A percentile compares a stretch with the other conserved stretches of the same genome.
phyloP scores from a whole-genome alignment of 1,284 basidiomycete species.

The Fomes fomentarius region DNA sequence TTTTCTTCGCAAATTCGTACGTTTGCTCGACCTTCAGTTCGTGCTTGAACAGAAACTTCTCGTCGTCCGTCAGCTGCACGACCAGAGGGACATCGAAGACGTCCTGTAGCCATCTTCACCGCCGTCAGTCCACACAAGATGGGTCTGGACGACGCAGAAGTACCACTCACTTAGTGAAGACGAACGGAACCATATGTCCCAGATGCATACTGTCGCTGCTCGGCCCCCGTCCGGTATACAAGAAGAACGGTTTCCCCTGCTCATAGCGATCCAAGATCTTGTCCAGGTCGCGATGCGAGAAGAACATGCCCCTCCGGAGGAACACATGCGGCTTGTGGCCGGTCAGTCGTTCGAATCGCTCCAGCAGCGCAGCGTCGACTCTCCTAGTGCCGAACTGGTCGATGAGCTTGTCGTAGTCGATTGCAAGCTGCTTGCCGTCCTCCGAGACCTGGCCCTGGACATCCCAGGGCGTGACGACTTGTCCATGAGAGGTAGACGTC shows the following conservation, averaged over 20 bases:
- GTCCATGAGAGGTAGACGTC: slow-evolving; percentile 52
- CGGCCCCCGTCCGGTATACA: slow-evolving; percentile 98
- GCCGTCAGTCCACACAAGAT: too few relatives aligned
- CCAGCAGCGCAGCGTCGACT: slow-evolving; percentile 79
- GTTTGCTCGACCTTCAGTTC: slow-evolving; percentile 92
- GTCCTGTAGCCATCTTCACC: slow-evolving; percentile 89
- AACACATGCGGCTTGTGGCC: slow-evolving; percentile 92
- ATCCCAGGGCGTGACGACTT: slow-evolving; percentile 97
- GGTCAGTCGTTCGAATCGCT: slow-evolving; percentile 91
- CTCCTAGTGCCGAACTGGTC: slow-evolving; percentile 92
- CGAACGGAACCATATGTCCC: slow-evolving; percentile 97
- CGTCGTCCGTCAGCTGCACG: slow-evolving; percentile 97
- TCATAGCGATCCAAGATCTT: slow-evolving; percentile 95
- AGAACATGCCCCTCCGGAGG: slow-evolving; percentile 93
- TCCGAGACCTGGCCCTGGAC: slow-evolving; percentile 90
- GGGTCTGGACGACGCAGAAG: not conserved
- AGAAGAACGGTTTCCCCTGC: slow-evolving; percentile 95
- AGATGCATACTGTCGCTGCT: slow-evolving; percentile 98
- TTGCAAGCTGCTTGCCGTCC: slow-evolving; percentile 89
- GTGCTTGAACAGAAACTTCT: slow-evolving; percentile 99
- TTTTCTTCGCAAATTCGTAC: slow-evolving; percentile 81
- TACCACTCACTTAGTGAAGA: slow-evolving; percentile 91
- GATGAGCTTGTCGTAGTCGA: slow-evolving; percentile 97
- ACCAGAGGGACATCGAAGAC: slow-evolving; percentile 96
- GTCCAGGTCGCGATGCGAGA: slow-evolving; percentile 96